Evolutionary conservation across 768 basidiomycete species (phyloP), one percentile per base, ranked within the genome.

Genomic region (Amanita polypyramis): DNA sequence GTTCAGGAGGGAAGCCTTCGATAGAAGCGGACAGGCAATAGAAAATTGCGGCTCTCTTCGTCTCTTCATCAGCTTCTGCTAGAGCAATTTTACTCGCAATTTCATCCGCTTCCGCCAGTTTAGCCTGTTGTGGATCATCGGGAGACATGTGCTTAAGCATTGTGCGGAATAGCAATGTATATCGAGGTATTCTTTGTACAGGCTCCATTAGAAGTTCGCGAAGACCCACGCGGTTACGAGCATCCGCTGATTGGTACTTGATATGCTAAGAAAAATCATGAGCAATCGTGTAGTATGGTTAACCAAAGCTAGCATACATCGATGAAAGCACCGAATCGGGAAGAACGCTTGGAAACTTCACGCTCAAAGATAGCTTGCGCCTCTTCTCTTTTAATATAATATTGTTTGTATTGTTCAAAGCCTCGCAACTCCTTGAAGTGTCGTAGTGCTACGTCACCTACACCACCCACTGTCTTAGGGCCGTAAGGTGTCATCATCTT

Each of bases 121-220:
- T 88, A 7, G 73, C 70, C 23, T 89, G 76, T 55, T 93, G 90
- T 1, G 79, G 74, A 57, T 96, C 90, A 41, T 73, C 71, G 0
- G 76, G 76, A 11, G 77, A 74, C 85, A 97, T 88, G 58, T 87
- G 76, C 64, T 93, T 91, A 58, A 94, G 69, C 84, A 98, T 98
- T 4, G 76, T 87, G 51, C 89, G 84, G 64, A 95, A 90, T 54
- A 98, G 74, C 20, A 98, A 71, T 1, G 91, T 94, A 65, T 97
- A 97, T 54, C 95, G 75, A 3, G 94, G 93, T 58, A 98, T 91
- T 29, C 94, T 81, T 59, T 98, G 94, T 4, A 96, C 90, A 12
- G 94, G 94, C 55, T 98, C 94, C 82, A 95, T 95, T 17, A 97
- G 73, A 42, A 96, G 76, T 61, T 95, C 93, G 21, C 93, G 77